phyloP scores from a whole-genome alignment of 2,329 filamentous ascomycete species.

The Fusarium sp. region DNA sequence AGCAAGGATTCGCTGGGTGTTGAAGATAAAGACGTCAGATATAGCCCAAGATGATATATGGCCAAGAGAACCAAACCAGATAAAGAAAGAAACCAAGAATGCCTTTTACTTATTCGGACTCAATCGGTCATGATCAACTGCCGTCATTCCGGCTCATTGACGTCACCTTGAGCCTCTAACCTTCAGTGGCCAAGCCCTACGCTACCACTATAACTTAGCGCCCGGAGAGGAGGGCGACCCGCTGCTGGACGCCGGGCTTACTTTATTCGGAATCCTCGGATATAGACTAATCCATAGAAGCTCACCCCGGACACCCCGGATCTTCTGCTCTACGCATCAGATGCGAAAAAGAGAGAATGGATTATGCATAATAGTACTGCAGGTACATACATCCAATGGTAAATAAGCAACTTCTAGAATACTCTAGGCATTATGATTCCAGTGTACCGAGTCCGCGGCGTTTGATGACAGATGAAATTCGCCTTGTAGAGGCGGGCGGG shows the following conservation, averaged over 20 bases:
- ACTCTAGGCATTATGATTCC: background rate
- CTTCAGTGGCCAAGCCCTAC: constrained; percentile 13
- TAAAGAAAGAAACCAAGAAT: constrained; percentile 23
- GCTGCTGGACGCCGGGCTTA: background rate
- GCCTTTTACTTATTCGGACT: constrained; percentile 6
- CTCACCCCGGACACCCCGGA: background rate
- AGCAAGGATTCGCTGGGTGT: constrained; percentile 1
- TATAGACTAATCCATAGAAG: background rate
- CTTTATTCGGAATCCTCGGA: constrained; percentile 24
- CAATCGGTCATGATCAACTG: constrained; percentile 32
- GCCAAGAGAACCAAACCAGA: constrained; percentile 12
- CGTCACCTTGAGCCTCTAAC: constrained; percentile 23
- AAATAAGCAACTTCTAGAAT: constrained; percentile 24
- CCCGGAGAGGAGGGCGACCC: background rate
- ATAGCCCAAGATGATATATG: constrained; percentile 13
- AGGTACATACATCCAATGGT: background rate
- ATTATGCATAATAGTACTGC: constrained; percentile 9
- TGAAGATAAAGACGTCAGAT: constrained; percentile 36
- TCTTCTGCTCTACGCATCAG: background rate
- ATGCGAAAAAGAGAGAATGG: background rate
- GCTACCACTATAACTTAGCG: constrained; percentile 26
- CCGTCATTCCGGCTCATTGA: constrained; percentile 39
- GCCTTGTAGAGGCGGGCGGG: background rate
- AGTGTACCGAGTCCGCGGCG: background rate
- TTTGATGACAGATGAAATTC: constrained; percentile 16